A percentile compares a stretch with the other conserved stretches of the same genome.
Conservation (phyloP, 148 eudicot species). For the Euryodendron excelsum region DNA sequence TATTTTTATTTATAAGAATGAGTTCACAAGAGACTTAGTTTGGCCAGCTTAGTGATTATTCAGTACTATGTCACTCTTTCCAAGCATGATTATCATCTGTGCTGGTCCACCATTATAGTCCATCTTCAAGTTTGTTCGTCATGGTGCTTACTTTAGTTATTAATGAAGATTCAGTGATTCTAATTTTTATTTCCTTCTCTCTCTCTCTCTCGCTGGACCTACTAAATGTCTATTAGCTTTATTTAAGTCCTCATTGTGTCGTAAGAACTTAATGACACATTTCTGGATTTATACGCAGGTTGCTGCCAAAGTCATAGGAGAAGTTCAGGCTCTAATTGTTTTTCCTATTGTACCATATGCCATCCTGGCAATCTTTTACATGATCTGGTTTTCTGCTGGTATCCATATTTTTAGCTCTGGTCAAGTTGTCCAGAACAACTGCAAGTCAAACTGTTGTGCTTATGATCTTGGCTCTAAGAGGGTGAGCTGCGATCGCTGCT, state of each 20-base stretch:
- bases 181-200: background rate
- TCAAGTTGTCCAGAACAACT: constrained; percentile 50
- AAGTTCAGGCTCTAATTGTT: constrained; percentile 56
- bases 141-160: background rate
- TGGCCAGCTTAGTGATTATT: background rate
- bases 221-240: constrained; percentile 4
- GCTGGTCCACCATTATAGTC: background rate
- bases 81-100: background rate
- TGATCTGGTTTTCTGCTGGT: constrained; percentile 58
- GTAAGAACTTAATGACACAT: too few relatives aligned
- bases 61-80: background rate
- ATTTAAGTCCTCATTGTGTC: too few relatives aligned
- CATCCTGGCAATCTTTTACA: constrained; percentile 49
- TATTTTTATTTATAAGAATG: background rate
- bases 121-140: background rate
- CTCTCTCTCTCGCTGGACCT: background rate
- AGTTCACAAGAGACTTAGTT: background rate
- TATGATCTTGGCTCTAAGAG: constrained; percentile 42
- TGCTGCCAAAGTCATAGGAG: constrained; percentile 63
- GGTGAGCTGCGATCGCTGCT: constrained; percentile 56
- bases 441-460: constrained; percentile 56
- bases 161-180: background rate
- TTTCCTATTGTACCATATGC: constrained; percentile 51
- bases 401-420: constrained; percentile 55
- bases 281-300: constrained; percentile 27